Evolutionary conservation across 306 rosid genomes (phyloP), one percentile per base, ranked within the genome.

Genomic region (Fagus crenata): DNA sequence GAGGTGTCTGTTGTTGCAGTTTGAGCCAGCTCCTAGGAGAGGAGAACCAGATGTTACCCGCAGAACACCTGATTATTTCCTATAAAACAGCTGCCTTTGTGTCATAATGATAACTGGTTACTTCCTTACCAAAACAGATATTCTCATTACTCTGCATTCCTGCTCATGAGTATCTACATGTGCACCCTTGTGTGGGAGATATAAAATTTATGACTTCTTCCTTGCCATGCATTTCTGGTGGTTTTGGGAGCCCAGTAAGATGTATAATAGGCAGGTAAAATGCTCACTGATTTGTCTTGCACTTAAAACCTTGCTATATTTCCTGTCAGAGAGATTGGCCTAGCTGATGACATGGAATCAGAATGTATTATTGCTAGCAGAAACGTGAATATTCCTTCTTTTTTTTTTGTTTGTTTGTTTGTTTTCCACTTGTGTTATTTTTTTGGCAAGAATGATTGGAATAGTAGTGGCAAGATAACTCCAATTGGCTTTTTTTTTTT

Each of bases 31-130:
- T 84, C 98, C 99, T 1, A 92, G 98, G 85, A 89, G 99, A 84
- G 99, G 99, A 83, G 99, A 96, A 82, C 99, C 99, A 1, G 99
- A 96, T 78, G 99, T 96, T 55, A 93, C 99, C 39, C 97, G 99
- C 7, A 89, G 99, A 90, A 96, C 99, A 3, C 99, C 99, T 9
- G 98, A 96, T 86, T 96, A 96, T 90, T 96, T 96, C 87, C 85
- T 96, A 74, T 96, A 74, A 88, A 74, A 76, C 71, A 81, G 79
- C 88, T 78, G 89, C 78, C 67, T 72, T 40, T 41, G 32, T 73
- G 81, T 40, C 71, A 78, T 67, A 63, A 63, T 15, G 72, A 73
- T 67, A 58, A 71, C 71, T 13, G 51, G 79, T 9, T 58, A 28
- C 22, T 5, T 60, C 13, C 7, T 64, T 67, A 17, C 49, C 31